Base-by-base conservation (phyloP, 805 yeast species). In the Komagataella kurtzmanii region DNA sequence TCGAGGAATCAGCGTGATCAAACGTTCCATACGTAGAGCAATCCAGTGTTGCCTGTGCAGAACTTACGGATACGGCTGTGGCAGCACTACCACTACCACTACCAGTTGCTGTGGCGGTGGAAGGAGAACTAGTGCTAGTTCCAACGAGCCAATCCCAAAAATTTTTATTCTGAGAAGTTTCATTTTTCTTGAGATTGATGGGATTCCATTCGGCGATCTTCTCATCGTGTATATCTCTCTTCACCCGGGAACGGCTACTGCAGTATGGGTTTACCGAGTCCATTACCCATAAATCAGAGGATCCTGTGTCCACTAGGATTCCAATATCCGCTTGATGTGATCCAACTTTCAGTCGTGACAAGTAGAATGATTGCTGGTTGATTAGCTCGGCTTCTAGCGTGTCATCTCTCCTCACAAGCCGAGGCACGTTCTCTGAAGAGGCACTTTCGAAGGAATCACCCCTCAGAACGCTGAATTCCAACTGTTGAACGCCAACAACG, bases 221-320 rank as follows among this genome's bases (percentile, higher is more conserved):
- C 40, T 30, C 40, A 30, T 30, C 40, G 40, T 30, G 40, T 24
- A 23, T n/a, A 14, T 46, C 23, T 4, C 40, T 10, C 40, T 30
- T 30, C 14, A 4, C 14, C 3, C 40, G 12, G 14, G 40, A 30
- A 30, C 40, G 40, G 40, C 40, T 30, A 10, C 12, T 30, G 58
- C 81, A 76, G 52, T 69, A 74, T 2, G 82, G 74, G 58, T 79
- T 80, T 46, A 65, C 58, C 1, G 74, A 61, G 24, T 72, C 68
- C 54, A 76, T 70, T 19, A 83, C 77, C 87, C 88, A 83, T 19
- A 85, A 65, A 61, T 85, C 91, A 0, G 86, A 75, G 0, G 89
- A 83, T 2, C 91, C 93, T 1, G 90, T 85, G 59, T 85, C 93
- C n/a, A 85, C 61, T 44, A 81, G 62, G 7, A 83, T 79, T 7